phyloP scores from a whole-genome alignment of 2,329 filamentous ascomycete species.

The Trichoderma koningiopsis region DNA sequence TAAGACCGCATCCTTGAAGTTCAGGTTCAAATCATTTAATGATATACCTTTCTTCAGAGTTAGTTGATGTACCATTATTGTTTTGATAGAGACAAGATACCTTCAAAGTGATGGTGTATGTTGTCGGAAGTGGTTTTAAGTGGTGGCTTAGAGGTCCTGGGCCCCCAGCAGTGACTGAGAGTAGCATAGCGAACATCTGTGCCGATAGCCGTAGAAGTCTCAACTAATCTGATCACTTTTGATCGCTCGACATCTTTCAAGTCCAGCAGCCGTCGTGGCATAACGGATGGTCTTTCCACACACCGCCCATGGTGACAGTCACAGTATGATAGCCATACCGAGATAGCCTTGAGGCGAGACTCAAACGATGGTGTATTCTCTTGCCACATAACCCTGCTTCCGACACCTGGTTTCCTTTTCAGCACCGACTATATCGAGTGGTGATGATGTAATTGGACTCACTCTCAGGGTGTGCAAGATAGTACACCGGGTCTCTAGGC shows the following conservation, averaged over 20 bases:
- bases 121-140: neutral
- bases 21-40: neutral
- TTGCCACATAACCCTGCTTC: neutral
- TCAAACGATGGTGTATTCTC: neutral
- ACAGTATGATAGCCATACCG: neutral
- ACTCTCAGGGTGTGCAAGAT: neutral
- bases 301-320: neutral
- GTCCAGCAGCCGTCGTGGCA: neutral
- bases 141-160: neutral
- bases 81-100: neutral
- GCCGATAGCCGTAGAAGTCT: neutral
- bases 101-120: neutral
- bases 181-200: neutral
- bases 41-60: neutral
- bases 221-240: neutral
- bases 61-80: neutral
- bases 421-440: neutral
- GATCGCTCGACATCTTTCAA: neutral
- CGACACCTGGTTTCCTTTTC: neutral
- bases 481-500: neutral
- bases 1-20: neutral
- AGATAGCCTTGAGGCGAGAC: neutral
- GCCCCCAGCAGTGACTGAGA: neutral
- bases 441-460: neutral
- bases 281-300: neutral